Evolutionary conservation across 2,329 filamentous ascomycete genomes (phyloP).

Genomic region (Lachnellula cervina): DNA sequence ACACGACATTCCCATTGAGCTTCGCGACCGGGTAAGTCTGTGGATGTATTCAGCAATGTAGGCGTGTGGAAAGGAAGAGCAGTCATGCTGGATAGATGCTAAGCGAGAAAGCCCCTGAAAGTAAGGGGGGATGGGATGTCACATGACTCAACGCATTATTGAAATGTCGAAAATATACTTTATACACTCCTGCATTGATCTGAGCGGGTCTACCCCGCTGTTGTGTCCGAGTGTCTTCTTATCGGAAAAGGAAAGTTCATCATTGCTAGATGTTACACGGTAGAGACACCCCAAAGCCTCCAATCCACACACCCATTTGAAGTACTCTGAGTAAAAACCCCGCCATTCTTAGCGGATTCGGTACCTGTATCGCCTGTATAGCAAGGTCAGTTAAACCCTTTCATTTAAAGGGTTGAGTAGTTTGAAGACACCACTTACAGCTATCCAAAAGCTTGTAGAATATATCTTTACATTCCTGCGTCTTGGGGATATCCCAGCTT

Average conservation of each 20-base stretch:
- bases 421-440: not conserved
- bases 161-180: too few species aligned
- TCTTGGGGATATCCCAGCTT: not conserved
- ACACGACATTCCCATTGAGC: too few species aligned
- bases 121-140: too few species aligned
- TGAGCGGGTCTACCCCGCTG: too few species aligned
- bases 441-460: not conserved
- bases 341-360: not conserved
- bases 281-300: not conserved
- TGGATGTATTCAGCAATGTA: too few species aligned
- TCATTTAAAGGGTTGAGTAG: not conserved
- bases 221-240: too few species aligned
- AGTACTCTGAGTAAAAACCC: not conserved
- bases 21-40: too few species aligned
- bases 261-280: not conserved
- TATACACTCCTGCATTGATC: too few species aligned
- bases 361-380: not conserved
- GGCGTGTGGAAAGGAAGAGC: too few species aligned
- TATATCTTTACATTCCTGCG: not conserved
- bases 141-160: too few species aligned
- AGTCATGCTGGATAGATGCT: too few species aligned
- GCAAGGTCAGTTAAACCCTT: not conserved
- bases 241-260: not conserved
- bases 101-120: too few species aligned
- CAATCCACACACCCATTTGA: not conserved